These are phyloP conservation scores for Melanomma pulvis-pyrius DNA, from an alignment of 495 filamentous ascomycete genomes.

Conservation along the genomic window DNA sequence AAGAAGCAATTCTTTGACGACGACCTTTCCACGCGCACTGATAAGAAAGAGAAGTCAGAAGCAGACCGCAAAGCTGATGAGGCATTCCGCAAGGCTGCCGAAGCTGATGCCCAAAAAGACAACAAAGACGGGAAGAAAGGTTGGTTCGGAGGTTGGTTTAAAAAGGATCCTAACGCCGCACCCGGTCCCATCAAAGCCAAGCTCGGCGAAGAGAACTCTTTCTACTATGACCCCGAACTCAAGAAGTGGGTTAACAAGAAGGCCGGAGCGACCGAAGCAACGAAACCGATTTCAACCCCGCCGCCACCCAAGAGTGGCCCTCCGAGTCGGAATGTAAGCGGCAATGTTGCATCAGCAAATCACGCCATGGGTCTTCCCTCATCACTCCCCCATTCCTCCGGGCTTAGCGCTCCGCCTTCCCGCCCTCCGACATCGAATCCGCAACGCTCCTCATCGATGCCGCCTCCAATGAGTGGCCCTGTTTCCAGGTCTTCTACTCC, in stretches of 20 bases:
- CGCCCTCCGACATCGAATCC: slow-evolving; percentile 31
- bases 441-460: slow-evolving; percentile 32
- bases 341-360: slow-evolving; percentile 21
- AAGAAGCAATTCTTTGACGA: slow-evolving; percentile 78
- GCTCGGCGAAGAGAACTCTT: slow-evolving; percentile 88
- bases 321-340: slow-evolving; percentile 31
- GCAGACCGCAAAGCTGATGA: slow-evolving; percentile 66
- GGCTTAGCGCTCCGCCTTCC: slow-evolving; percentile 10
- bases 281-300: slow-evolving; percentile 42
- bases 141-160: slow-evolving; percentile 90
- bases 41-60: slow-evolving; percentile 51
- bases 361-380: slow-evolving; percentile 18
- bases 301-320: slow-evolving; percentile 49
- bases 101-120: slow-evolving; percentile 68
- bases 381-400: slow-evolving; percentile 6
- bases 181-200: slow-evolving; percentile 85
- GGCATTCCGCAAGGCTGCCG: slow-evolving; percentile 77
- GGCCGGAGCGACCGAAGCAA: slow-evolving; percentile 51
- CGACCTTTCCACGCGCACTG: slow-evolving; percentile 59
- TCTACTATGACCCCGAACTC: slow-evolving; percentile 90
- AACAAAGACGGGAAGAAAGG: slow-evolving; percentile 48
- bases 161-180: slow-evolving; percentile 61
- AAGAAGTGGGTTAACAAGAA: slow-evolving; percentile 99
- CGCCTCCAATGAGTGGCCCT: slow-evolving; percentile 26
- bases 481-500: slow-evolving; percentile 28